Percentiles rank a stretch among this genome's conserved stretches.
Conservation (phyloP, 1,284 basidiomycete genomes). For the Cutaneotrichosporon cavernicola region DNA sequence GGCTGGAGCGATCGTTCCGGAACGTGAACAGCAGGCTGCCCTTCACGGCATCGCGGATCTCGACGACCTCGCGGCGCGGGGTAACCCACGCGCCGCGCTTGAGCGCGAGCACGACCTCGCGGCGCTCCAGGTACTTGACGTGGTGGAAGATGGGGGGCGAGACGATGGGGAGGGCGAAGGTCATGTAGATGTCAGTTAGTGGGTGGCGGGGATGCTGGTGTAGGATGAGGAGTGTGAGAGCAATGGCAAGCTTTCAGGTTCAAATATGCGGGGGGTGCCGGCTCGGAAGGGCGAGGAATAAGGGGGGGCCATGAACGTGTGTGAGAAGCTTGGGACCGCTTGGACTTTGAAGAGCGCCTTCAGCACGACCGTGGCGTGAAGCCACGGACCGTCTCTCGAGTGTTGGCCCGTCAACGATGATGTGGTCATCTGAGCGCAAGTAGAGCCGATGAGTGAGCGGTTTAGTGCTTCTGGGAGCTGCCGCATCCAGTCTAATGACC, state of each 20-base stretch:
- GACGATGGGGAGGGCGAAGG: neutral
- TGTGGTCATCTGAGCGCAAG: neutral
- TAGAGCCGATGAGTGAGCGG: neutral
- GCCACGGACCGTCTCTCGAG: neutral
- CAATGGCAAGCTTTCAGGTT: neutral
- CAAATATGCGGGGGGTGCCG: neutral
- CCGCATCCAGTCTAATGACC: neutral
- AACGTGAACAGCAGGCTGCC: neutral
- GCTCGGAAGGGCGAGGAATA: no score
- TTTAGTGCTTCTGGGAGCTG: neutral
- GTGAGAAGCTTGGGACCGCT: neutral
- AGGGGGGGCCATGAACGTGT: neutral
- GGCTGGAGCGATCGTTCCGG: neutral
- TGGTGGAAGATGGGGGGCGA: constrained; percentile 4
- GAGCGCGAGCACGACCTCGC: neutral
- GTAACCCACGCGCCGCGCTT: neutral
- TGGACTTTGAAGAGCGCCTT: neutral
- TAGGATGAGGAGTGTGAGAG: neutral
- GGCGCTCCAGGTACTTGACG: constrained; percentile 3
- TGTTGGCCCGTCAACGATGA: neutral
- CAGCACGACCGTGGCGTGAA: neutral
- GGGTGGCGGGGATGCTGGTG: neutral
- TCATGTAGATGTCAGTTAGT: neutral
- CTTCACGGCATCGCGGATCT: constrained; percentile 1
- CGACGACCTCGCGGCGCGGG: neutral